Conservation (phyloP, 2,329 filamentous ascomycete species). For the Cladosporium sp. region DNA sequence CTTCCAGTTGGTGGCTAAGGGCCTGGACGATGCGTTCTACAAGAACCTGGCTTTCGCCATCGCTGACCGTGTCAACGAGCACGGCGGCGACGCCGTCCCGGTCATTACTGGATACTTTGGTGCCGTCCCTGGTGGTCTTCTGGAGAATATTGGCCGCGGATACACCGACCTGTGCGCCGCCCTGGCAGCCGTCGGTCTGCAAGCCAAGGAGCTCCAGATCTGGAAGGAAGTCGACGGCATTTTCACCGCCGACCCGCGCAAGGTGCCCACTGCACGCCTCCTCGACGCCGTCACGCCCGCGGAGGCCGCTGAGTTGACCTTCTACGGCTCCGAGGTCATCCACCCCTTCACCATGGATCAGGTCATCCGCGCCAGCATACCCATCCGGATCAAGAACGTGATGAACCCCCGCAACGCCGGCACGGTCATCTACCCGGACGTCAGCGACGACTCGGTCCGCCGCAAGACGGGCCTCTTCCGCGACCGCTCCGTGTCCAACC, state of each 20-base stretch:
- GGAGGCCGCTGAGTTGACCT: constrained; percentile 90
- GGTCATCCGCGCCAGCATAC: constrained; percentile 69
- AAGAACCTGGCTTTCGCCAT: constrained; percentile 37
- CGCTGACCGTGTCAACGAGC: constrained; percentile 38
- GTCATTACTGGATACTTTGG: constrained; percentile 87
- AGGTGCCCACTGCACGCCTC: constrained; percentile 89
- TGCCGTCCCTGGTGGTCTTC: constrained; percentile 80
- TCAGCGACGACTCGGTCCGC: constrained; percentile 49
- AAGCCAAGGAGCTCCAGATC: constrained; percentile 84
- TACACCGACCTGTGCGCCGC: constrained; percentile 97
- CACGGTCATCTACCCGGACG: constrained; percentile 78
- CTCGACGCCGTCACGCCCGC: constrained; percentile 83
- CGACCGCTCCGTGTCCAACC: constrained; percentile 40
- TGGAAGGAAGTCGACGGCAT: constrained; percentile 99
- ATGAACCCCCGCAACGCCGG: constrained; percentile 76
- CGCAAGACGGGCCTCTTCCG: constrained; percentile 49
- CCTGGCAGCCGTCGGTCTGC: constrained; percentile 80
- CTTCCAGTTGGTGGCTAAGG: constrained; percentile 44
- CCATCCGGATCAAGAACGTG: constrained; percentile 87
- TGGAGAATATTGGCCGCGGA: constrained; percentile 87
- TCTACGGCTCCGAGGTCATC: constrained; percentile 77
- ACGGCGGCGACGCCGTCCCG: constrained; percentile 42
- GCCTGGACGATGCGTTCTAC: constrained; percentile 45
- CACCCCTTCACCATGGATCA: constrained; percentile 99
- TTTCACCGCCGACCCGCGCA: constrained; percentile 78